Base-by-base conservation (phyloP, 1,139 yeast species). In the Geotrichum australiense region DNA sequence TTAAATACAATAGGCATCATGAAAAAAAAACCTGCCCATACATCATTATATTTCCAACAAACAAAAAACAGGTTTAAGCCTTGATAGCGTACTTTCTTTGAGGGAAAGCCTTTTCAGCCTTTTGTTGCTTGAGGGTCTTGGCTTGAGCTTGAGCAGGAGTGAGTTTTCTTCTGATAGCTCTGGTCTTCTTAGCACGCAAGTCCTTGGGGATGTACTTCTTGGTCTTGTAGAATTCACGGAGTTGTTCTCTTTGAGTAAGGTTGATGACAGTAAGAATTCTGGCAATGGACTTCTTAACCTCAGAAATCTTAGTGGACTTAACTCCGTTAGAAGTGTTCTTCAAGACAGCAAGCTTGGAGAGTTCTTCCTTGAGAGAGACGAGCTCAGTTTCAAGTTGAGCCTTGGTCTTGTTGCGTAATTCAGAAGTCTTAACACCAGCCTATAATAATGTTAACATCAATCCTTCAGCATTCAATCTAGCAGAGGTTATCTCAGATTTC, bases 171-270 rank as follows among this genome's bases (percentile, higher is more conserved):
- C 98, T 89, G 73, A 91, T 75, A 71, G 98, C 97, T 81, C 97
- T 91, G 74, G 98, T 91, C 83, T 91, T 85, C 89, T 91, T 91
- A 65, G 86, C 95, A 78, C 97, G 91, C 74, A 91, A 80, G 71
- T 89, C 97, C 79, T 89, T 89, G 77, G 98, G 98, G 70, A 80
- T 78, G 80, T 80, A 84, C 76, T 87, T 89, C 81, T 87, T 87
- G 74, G 89, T 94, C 58, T 58, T 54, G 91, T 87, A 89, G 79
- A 84, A 82, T 68, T 83, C 94, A 73, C 85, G 85, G 69, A 86
- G 96, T 62, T 83, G 80, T 58, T 82, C 89, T 76, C 98, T 89
- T 76, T 87, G 96, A 78, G 84, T 86, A 65, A 80, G 78, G 91
- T 85, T 89, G 76, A 91, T 86, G 73, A 89, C 76, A 61, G 98